Percentiles rank a stretch among this genome's conserved stretches.
These are phyloP conservation scores for Hypomyces rosellus DNA, from an alignment of 2,329 filamentous ascomycete genomes.

Conservation along the genomic window DNA sequence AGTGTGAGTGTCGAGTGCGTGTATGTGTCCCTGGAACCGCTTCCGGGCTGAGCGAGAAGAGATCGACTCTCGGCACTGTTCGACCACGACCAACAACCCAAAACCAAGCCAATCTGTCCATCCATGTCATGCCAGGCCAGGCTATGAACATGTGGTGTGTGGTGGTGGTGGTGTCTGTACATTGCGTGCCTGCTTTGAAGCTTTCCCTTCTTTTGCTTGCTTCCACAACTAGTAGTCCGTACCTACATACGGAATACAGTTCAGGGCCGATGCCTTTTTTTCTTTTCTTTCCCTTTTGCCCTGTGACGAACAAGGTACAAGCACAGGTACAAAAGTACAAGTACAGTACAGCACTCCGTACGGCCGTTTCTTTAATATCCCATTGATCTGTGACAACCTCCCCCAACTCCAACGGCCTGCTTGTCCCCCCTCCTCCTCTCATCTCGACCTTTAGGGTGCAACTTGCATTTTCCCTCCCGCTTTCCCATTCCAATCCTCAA, in stretches of 20 bases:
- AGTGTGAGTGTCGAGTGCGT: too few relatives aligned
- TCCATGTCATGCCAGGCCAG: constrained; percentile 1
- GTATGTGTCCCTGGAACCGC: background rate
- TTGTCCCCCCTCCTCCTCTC: too few relatives aligned
- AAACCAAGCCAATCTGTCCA: background rate
- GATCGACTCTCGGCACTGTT: constrained; percentile 9
- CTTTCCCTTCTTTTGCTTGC: background rate
- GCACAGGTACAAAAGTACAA: too few relatives aligned
- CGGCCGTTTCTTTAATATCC: too few relatives aligned
- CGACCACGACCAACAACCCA: background rate
- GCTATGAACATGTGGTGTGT: constrained; percentile 2
- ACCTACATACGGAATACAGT: background rate
- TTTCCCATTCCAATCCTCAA: too few relatives aligned
- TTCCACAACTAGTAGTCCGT: background rate
- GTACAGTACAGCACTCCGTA: too few relatives aligned
- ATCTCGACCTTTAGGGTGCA: too few relatives aligned
- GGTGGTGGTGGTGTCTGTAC: background rate
- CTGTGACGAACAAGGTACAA: too few relatives aligned
- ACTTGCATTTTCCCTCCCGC: too few relatives aligned
- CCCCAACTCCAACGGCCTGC: too few relatives aligned
- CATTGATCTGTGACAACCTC: too few relatives aligned
- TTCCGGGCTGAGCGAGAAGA: constrained; percentile 2
- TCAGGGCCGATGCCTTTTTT: background rate
- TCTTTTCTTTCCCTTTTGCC: background rate
- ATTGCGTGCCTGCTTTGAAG: background rate